A percentile compares a stretch with the other conserved stretches of the same genome.
phyloP scores from a whole-genome alignment of 495 filamentous ascomycete species.

The Tuber brumale region DNA sequence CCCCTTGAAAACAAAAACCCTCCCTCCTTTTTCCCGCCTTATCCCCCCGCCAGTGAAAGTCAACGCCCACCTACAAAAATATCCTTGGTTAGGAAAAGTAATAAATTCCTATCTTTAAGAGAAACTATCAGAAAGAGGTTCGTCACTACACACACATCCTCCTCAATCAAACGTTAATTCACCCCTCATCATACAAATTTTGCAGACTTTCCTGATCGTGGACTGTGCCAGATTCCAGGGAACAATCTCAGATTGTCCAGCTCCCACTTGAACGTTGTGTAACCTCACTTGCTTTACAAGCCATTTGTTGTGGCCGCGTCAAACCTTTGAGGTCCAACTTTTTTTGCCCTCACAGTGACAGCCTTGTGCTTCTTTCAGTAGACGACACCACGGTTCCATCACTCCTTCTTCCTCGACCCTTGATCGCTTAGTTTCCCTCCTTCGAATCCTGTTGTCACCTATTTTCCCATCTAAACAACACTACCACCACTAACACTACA shows the following conservation, averaged over 20 bases:
- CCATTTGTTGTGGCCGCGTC: constrained; percentile 39
- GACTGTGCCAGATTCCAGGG: constrained; percentile 30
- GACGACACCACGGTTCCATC: constrained; percentile 32
- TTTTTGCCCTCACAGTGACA: constrained; percentile 26
- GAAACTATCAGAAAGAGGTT: constrained; percentile 37
- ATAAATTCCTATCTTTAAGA: constrained; percentile 14
- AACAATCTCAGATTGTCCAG: constrained; percentile 36
- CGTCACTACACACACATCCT: constrained; percentile 28
- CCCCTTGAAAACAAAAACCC: constrained; percentile 31
- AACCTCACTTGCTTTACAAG: constrained; percentile 37
- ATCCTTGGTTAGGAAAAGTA: constrained; percentile 24
- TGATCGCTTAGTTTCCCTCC: neutral
- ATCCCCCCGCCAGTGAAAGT: constrained; percentile 34
- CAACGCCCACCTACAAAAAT: constrained; percentile 23
- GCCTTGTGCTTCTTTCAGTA: constrained; percentile 40
- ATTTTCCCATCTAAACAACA: constrained; percentile 1
- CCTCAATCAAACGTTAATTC: constrained; percentile 24
- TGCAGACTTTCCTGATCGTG: constrained; percentile 24
- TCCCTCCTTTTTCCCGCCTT: constrained; percentile 26
- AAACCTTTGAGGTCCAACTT: constrained; percentile 38
- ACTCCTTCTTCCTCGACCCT: constrained; percentile 22
- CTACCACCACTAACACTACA: neutral
- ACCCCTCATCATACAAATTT: constrained; percentile 28
- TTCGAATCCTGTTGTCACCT: neutral
- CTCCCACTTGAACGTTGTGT: constrained; percentile 25